phyloP scores from a whole-genome alignment of 768 basidiomycete species.

The Auriscalpium orientale region DNA sequence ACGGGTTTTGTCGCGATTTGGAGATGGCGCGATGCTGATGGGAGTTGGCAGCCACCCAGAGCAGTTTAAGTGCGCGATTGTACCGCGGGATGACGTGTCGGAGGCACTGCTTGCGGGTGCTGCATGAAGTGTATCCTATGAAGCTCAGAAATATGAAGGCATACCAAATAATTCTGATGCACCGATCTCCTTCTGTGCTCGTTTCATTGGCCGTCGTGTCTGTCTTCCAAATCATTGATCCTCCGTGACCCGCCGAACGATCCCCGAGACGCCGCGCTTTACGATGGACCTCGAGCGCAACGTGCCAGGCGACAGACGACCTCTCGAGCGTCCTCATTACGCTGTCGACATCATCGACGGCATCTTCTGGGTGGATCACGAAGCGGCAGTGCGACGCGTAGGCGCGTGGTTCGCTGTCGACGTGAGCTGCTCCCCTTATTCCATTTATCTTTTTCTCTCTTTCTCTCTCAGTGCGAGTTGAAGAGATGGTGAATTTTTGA shows the following conservation, averaged over 20 bases:
- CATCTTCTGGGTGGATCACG: constrained; percentile 40
- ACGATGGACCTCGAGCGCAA: constrained; percentile 92
- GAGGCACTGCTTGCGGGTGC: too few species aligned
- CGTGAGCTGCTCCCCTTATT: constrained; percentile 33
- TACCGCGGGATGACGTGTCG: too few species aligned
- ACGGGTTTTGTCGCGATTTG: too few species aligned
- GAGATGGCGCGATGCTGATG: too few species aligned
- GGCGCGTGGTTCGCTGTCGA: constrained; percentile 85
- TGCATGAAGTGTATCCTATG: too few species aligned
- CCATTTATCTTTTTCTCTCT: constrained; percentile 22
- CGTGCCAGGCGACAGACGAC: constrained; percentile 67
- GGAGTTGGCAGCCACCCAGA: too few species aligned
- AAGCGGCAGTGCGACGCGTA: constrained; percentile 50
- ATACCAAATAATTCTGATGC: not conserved
- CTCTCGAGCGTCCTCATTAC: constrained; percentile 64
- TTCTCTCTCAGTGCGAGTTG: not conserved
- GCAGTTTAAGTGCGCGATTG: too few species aligned
- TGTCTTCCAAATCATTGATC: constrained; percentile 60
- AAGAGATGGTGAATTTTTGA: constrained; percentile 79
- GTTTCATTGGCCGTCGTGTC: constrained; percentile 55
- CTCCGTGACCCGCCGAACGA: constrained; percentile 72
- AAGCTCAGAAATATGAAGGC: too few species aligned
- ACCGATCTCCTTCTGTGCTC: constrained; percentile 41
- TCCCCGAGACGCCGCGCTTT: constrained; percentile 85
- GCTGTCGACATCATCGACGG: constrained; percentile 49